Percentiles rank a stretch among this genome's conserved stretches.
phyloP scores from a whole-genome alignment of 2,329 filamentous ascomycete species.

The Aspergillus floridensis region DNA sequence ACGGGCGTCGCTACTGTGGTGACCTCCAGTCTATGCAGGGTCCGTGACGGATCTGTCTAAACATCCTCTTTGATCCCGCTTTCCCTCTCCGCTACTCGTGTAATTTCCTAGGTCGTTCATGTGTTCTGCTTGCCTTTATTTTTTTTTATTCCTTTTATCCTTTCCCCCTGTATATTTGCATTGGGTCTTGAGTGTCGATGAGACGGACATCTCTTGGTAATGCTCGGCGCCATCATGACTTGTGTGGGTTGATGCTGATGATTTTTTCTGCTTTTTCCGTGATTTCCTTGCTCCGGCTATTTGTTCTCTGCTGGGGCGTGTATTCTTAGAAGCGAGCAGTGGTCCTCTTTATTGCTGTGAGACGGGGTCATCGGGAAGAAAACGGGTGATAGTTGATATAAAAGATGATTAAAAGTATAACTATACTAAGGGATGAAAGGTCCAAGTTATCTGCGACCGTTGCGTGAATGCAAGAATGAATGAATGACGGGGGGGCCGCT shows the following conservation, averaged over 20 bases:
- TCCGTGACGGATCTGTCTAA: conserved; percentile 10
- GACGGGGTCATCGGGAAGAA: background rate
- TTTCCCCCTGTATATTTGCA: conserved; percentile 34
- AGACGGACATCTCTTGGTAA: conserved; percentile 30
- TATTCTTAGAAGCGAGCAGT: conserved; percentile 16
- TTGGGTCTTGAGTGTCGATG: conserved; percentile 28
- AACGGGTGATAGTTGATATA: background rate
- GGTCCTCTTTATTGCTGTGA: background rate
- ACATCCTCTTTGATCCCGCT: conserved; percentile 5
- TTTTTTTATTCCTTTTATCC: conserved; percentile 10
- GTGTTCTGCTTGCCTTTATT: background rate
- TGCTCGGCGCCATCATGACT: conserved; percentile 30
- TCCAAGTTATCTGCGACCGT: background rate
- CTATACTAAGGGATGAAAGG: background rate
- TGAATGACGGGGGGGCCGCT: background rate
- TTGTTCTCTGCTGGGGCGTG: conserved; percentile 12
- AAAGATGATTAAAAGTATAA: background rate
- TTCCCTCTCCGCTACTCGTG: conserved; percentile 27
- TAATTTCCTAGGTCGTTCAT: background rate
- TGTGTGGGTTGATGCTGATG: conserved; percentile 12
- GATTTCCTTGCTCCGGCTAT: conserved; percentile 8
- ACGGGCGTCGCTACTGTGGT: conserved; percentile 12
- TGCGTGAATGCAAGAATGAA: background rate
- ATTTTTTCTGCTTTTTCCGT: conserved; percentile 13
- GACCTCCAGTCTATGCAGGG: conserved; percentile 23